Evolutionary conservation across 257 asterid species (phyloP), one percentile per base, ranked within the genome.

Genomic region (Capsicum chinense): DNA sequence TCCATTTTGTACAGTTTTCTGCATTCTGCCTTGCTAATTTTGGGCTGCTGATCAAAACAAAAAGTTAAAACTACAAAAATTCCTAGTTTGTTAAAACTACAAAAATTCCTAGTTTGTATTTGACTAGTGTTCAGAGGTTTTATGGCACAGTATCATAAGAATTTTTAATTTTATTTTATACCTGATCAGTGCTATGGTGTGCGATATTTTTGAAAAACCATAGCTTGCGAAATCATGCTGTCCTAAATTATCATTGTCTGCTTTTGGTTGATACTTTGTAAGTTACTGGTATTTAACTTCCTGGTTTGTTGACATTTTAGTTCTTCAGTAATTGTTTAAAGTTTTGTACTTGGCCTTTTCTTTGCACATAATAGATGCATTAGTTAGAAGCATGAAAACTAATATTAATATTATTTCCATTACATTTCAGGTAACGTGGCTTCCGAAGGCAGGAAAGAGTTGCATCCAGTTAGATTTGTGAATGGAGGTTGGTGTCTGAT

Each of bases 401-500:
- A 52, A 78, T 70, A 21, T 81, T 85, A 52, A 64, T 80, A 44
- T 79, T 79, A 33, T 84, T 83, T 64, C 17, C 35, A 64, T 64
- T 66, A 26, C 39, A 67, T 79, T 84, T 26, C 91, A 94, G 97
- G 92, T 90, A 91, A 89, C 9, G 90, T 80, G 89, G 21, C 89
- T 60, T 86, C 82, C 84, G 86, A 87, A 84, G 79, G 88, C 85
- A 87, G 88, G 89, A 90, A 90, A 90, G 88, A 86, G 87, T 86
- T 39, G 79, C 86, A 85, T 87, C 82, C 99, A 44, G 89, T 91
- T 80, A 92, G 87, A 92, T 88, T 94, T 88, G 97, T 94, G 86
- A 94, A 92, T 87, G 99, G 98, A 94, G 98, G 99, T 95, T 83
- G 88, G 54, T 87, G 56, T 79, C 26, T 26, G 50, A 80, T 79